Base-by-base conservation (phyloP, 2,329 filamentous ascomycete genomes). In the Cytospora piceae region DNA sequence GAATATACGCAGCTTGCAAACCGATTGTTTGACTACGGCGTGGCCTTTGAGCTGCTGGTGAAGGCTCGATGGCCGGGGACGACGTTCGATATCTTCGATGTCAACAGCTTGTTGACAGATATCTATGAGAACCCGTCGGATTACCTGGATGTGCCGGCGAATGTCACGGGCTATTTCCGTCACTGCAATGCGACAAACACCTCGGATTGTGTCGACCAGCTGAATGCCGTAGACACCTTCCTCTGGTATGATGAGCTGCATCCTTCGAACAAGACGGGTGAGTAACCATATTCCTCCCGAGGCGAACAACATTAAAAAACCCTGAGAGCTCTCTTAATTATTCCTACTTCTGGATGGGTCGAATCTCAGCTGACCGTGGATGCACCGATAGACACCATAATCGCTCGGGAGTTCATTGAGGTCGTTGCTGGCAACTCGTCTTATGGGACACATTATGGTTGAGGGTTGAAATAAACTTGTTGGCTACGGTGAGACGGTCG, bases 181-280 rank as follows among this genome's bases (percentile, higher is more conserved):
- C 76, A 83, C 27, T 93, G 90, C 71, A 60, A 74, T 29, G 64
- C 73, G 1, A 64, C 67, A 15, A 70, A 74, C 24, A 66, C 69
- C 11, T 61, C 65, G 5, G 67, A 73, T 5, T 86, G 83, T 68
- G 72, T 72, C 5, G 66, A 77, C 64, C 77, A 78, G 46, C 69
- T 75, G 17, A 64, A 80, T 4, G 78, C 80, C 39, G 75, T 80
- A 39, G 85, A 90, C 69, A 87, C 84, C 55, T 94, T 85, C 73
- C 70, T 92, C 74, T 94, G 90, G 89, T 83, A 82, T 71, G 90
- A 94, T 76, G 85, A 88, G 73, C 74, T 94, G 73, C 91, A 94
- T 78, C 90, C 90, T 0, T 88, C 87, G 34, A 82, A 87, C 76
- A 85, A 86, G 76, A 83, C 88, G 9, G 83, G 86, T 75, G 78